A percentile compares a stretch with the other conserved stretches of the same genome.
phyloP scores from a whole-genome alignment of 768 basidiomycete genomes.

The Leccinum fibrillosum region DNA sequence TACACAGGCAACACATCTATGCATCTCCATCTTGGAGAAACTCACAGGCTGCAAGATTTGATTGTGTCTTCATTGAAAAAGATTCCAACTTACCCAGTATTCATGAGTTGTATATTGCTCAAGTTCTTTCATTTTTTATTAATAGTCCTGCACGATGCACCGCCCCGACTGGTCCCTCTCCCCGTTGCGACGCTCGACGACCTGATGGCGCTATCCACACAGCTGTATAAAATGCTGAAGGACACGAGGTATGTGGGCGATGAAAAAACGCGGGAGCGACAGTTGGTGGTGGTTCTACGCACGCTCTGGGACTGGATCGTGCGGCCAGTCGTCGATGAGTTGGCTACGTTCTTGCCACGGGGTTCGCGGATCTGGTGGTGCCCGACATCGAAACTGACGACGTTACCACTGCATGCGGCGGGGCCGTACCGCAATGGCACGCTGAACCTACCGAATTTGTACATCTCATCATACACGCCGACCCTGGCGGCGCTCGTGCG shows the following conservation, averaged over 20 bases:
- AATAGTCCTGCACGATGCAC: conserved; percentile 24
- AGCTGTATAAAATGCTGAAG: too few species aligned
- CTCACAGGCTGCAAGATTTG: not conserved
- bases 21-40: not conserved
- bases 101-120: not conserved
- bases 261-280: conserved; percentile 22
- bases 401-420: conserved; percentile 32
- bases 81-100: not conserved
- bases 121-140: conserved; percentile 5
- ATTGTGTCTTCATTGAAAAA: not conserved
- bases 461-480: conserved; percentile 35
- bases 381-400: conserved; percentile 28
- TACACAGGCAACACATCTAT: not conserved
- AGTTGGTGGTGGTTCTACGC: conserved; percentile 13
- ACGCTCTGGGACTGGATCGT: conserved; percentile 26
- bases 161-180: conserved; percentile 22
- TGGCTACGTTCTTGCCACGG: conserved; percentile 13
- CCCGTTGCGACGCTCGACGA: conserved; percentile 8
- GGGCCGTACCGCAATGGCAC: conserved; percentile 24
- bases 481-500: conserved; percentile 28
- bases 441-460: conserved; percentile 12
- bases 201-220: conserved; percentile 5
- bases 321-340: conserved; percentile 15
- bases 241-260: conserved; percentile 6
- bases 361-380: conserved; percentile 34